Evolutionary conservation across 768 basidiomycete species (phyloP).

Genomic region (Pleurotus ostreatus): DNA sequence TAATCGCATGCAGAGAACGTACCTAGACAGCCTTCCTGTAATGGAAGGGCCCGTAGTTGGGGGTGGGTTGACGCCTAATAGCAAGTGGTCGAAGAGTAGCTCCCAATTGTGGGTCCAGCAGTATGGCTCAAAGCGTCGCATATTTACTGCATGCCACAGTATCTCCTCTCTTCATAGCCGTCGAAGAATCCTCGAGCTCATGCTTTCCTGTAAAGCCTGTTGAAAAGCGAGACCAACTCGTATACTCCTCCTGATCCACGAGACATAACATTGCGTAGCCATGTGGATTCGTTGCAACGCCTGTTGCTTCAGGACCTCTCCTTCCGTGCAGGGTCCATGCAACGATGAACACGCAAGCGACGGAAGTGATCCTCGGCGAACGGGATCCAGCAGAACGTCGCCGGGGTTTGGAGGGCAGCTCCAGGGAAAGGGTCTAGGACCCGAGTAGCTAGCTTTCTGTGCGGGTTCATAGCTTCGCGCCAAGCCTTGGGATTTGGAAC

Average conservation of each 20-base stretch:
- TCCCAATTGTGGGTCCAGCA: background rate
- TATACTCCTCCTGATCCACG: background rate
- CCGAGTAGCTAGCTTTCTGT: slow-evolving; percentile 25
- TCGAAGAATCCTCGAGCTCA: background rate
- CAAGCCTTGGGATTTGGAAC: background rate
- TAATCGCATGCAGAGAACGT: slow-evolving; percentile 4
- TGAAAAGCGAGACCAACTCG: background rate
- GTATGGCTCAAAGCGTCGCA: background rate
- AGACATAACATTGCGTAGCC: slow-evolving; percentile 2
- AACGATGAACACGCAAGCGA: background rate
- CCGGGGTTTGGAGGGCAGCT: slow-evolving; percentile 42
- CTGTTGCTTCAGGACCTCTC: slow-evolving; percentile 7
- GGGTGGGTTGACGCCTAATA: background rate
- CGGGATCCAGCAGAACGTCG: slow-evolving; percentile 44
- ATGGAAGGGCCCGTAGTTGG: slow-evolving; percentile 4
- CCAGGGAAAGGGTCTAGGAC: slow-evolving; percentile 36
- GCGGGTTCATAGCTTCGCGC: background rate
- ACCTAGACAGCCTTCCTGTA: slow-evolving; percentile 5
- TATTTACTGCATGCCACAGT: slow-evolving; percentile 5
- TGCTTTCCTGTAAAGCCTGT: slow-evolving; percentile 4
- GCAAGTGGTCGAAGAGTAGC: background rate
- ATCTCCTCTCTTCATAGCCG: slow-evolving; percentile 1
- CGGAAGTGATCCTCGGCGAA: slow-evolving; percentile 46
- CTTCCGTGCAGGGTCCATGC: background rate
- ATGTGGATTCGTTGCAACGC: slow-evolving; percentile 3